Percentiles rank a stretch among this genome's conserved stretches.
phyloP scores from a whole-genome alignment of 208 protist genomes.

The Leishmania martiniquensis region DNA sequence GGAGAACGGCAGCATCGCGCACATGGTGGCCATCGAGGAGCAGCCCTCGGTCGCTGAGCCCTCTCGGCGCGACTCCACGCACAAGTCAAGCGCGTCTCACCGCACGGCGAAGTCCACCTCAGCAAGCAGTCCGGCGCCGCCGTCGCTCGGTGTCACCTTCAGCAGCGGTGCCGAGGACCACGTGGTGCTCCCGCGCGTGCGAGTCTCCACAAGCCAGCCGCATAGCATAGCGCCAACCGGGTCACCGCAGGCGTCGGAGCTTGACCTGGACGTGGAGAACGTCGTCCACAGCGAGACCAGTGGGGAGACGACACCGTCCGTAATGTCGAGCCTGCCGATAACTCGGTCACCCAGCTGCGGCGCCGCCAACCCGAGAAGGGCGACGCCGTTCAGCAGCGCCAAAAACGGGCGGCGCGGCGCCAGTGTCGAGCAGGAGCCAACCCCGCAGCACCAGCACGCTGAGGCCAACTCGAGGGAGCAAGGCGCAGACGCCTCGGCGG shows the following conservation, averaged over 20 bases:
- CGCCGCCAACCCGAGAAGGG: not conserved
- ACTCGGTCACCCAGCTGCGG: not conserved
- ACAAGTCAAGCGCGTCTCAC: constrained; percentile 10
- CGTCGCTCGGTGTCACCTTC: constrained; percentile 9
- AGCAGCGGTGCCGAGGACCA: constrained; percentile 11
- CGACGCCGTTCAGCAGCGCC: not conserved
- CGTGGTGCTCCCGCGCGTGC: constrained; percentile 17
- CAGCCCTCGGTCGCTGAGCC: constrained; percentile 8
- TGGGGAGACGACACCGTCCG: constrained; percentile 4
- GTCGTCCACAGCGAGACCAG: constrained; percentile 13
- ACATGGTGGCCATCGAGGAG: constrained; percentile 30
- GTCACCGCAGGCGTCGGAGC: constrained; percentile 15
- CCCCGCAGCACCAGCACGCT: not conserved
- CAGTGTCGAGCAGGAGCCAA: not conserved
- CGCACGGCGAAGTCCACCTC: not conserved
- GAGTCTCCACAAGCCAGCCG: constrained; percentile 9
- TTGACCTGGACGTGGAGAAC: constrained; percentile 9
- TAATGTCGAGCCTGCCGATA: not conserved
- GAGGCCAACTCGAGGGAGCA: not conserved
- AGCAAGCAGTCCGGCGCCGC: not conserved
- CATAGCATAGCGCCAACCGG: not conserved
- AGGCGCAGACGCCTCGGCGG: not conserved
- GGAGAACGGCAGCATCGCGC: constrained; percentile 31
- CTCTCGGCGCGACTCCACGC: constrained; percentile 10
- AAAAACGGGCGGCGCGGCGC: not conserved